Conservation (phyloP, 1,139 yeast genomes). For the Blastobotrys illinoisensis region DNA sequence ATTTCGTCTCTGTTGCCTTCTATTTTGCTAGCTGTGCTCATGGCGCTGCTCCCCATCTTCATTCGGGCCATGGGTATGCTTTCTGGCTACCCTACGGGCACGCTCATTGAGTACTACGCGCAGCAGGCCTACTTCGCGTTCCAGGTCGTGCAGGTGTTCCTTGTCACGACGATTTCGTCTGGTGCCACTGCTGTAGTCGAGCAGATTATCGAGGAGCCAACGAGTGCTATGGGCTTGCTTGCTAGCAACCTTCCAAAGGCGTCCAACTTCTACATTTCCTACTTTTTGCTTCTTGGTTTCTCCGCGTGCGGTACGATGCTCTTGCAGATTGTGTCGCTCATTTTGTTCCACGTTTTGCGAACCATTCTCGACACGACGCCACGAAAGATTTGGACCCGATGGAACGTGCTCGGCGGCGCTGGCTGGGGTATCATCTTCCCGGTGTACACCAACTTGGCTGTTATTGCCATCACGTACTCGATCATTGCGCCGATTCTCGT, state of each 20-base stretch:
- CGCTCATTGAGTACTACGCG: constrained; percentile 71
- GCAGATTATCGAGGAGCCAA: constrained; percentile 57
- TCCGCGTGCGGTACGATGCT: constrained; percentile 74
- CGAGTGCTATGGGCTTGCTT: constrained; percentile 59
- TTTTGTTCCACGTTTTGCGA: constrained; percentile 67
- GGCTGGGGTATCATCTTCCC: constrained; percentile 92
- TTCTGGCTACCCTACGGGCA: constrained; percentile 65
- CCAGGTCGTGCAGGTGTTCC: constrained; percentile 79
- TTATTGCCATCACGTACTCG: constrained; percentile 72
- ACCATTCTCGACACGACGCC: constrained; percentile 70
- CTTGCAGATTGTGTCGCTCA: constrained; percentile 68
- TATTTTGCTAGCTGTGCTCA: constrained; percentile 70
- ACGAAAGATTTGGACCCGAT: constrained; percentile 78
- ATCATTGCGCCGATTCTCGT: constrained; percentile 76
- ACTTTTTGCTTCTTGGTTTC: constrained; percentile 72
- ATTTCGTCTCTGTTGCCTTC: constrained; percentile 86
- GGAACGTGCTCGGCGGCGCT: constrained; percentile 53
- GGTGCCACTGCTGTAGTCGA: constrained; percentile 76
- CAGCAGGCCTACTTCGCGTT: constrained; percentile 86
- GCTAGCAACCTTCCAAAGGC: constrained; percentile 80
- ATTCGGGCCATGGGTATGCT: constrained; percentile 68
- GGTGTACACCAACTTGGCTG: constrained; percentile 72
- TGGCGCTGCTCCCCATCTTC: constrained; percentile 78
- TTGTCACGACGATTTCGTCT: constrained; percentile 76
- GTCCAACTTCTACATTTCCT: constrained; percentile 64